Conservation (phyloP, 2,329 filamentous ascomycete species). For the Akanthomyces muscarius region DNA sequence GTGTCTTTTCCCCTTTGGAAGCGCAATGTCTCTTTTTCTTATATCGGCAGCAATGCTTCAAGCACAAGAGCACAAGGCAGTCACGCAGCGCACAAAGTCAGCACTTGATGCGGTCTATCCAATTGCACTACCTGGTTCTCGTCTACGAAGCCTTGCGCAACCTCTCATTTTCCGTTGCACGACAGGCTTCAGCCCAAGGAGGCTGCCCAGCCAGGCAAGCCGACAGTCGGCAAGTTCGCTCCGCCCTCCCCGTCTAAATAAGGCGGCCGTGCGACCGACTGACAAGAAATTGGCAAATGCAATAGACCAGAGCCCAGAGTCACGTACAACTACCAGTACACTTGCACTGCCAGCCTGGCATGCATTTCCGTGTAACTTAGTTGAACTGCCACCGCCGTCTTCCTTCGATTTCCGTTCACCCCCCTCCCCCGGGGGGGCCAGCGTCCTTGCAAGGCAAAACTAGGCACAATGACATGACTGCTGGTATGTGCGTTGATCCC, state of each 20-base stretch:
- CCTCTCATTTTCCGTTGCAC: no score
- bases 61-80: background rate
- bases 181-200: background rate
- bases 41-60: background rate
- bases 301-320: background rate
- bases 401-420: background rate
- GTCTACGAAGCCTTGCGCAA: no score
- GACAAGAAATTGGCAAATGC: background rate
- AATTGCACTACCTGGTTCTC: no score
- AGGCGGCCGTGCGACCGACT: background rate
- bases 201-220: background rate
- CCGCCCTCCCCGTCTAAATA: background rate
- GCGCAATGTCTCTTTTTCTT: background rate
- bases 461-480: background rate
- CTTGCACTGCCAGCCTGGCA: slow-evolving; percentile 1
- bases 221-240: background rate
- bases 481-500: background rate
- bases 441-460: background rate
- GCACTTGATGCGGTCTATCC: no score
- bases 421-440: background rate
- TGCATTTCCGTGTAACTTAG: background rate
- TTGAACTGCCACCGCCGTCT: background rate
- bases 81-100: no score
- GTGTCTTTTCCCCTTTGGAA: no score
- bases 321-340: no score